Base-by-base conservation (phyloP, 805 yeast species). In the Candida verbasci region DNA sequence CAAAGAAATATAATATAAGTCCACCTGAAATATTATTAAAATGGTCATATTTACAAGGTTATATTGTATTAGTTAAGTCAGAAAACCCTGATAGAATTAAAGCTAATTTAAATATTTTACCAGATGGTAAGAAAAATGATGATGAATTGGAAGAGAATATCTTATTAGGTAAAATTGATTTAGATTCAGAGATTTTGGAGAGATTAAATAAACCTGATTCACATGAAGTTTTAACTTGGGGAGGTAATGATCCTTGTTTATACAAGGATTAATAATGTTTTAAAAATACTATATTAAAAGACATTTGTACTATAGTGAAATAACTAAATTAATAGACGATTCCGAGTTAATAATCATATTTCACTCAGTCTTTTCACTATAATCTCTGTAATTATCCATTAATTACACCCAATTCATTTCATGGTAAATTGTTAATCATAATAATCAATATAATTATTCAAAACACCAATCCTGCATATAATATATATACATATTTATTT, bases 21-120 rank as follows among this genome's bases (percentile, higher is more conserved):
- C 64, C 73, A 14, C 82, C 81, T 4, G 87, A 83, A 50, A 72
- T 84, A 10, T 60, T 85, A 40, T 62, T 84, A 35, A 72, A 82
- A 50, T 86, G 94, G 94, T 74, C 84, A 1, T 64, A 76, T 39
- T 78, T 78, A 47, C 80, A 81, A 48, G 89, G 89, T 1, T 76
- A 76, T 46, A 69, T 84, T 30, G 84, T 85, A 3, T 65, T 84
- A 44, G 87, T 84, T 14, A 84, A 84, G 58, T 76, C 89, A 4
- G 65, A 68, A 29, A 73, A 72, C 6, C 50, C 65, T 9, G 53
- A 60, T 11, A 70, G 93, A 52, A 62, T 82, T 42, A 55, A 66
- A 18, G 56, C 59, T 6, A 85, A 85, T 53, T 54, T 78, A 20
- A 73, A 74, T 45, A 78, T 79, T 22, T 71, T 64, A 43, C 63